Base-by-base conservation (phyloP, 495 filamentous ascomycete species). In the Xylaria sp. region DNA sequence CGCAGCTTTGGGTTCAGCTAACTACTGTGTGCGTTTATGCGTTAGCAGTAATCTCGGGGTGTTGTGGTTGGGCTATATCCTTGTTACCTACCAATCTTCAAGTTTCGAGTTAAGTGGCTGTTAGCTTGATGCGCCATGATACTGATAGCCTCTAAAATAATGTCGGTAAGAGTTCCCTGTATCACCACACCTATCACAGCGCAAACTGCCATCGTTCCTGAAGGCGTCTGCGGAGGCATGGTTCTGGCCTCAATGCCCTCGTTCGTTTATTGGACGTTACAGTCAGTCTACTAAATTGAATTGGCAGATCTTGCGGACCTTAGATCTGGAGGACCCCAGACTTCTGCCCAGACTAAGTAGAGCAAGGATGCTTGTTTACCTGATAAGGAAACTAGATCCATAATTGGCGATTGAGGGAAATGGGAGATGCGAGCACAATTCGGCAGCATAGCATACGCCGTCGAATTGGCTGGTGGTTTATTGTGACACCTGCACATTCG, bases 301-400 rank as follows among this genome's bases (percentile, higher is more conserved):
- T 67, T 41, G 41, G 48, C 33, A 53, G 31, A 67, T 41, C 29
- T 50, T 33, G 29, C 37, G 21, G 59, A 17, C 35, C 48, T 67
- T 26, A 55, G 64, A 67, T 67, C 64, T 53, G 59, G 9, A 33
- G 37, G 21, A 43, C 59, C 59, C 59, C 37, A 11, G 19, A n/a
- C n/a, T n/a, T n/a, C 12, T 46, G 44, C 44, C 44, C 19, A 33
- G 4, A 14, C n/a, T 29, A 40, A 41, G 35, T 19, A 7, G 19
- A 11, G 5, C 44, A 37, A 40, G 44, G 44, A 52, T 52, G 31
- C n/a, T n/a, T 50, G 48, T 41, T 62, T 15, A 9, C 48, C 48
- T 31, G 8, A 53, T 41, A 31, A 33, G 44, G 62, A 44, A 29
- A 50, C 44, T 12, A 17, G 26, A 50, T 7, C 44, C 62, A 52